A percentile compares a stretch with the other conserved stretches of the same genome.
Evolutionary conservation across 1,139 yeast species (phyloP).

Genomic region (Pichia sp.): DNA sequence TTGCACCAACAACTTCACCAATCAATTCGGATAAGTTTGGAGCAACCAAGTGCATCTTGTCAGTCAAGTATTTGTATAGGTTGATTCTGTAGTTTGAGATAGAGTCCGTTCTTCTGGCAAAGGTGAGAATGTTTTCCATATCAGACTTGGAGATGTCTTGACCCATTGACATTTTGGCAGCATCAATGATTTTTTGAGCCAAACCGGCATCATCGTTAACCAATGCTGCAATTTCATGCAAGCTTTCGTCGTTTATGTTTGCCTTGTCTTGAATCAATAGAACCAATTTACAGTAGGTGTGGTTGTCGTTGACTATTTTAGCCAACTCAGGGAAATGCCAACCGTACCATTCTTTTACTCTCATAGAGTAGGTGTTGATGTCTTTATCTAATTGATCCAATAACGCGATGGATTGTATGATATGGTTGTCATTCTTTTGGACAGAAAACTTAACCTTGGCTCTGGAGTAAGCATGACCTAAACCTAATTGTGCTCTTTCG

Average conservation of each 20-base stretch:
- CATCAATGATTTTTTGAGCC: slow-evolving; percentile 87
- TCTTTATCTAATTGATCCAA: slow-evolving; percentile 97
- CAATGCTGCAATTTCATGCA: slow-evolving; percentile 84
- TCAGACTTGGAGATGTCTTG: slow-evolving; percentile 94
- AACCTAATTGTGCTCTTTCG: slow-evolving; percentile 97
- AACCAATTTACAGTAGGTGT: slow-evolving; percentile 78
- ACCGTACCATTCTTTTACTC: slow-evolving; percentile 99
- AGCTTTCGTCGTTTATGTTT: slow-evolving; percentile 72
- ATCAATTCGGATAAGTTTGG: slow-evolving; percentile 95
- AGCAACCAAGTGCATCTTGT: slow-evolving; percentile 97
- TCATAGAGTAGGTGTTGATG: slow-evolving; percentile 95
- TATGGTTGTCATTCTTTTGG: slow-evolving; percentile 97
- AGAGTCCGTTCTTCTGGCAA: slow-evolving; percentile 92
- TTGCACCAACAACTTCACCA: slow-evolving; percentile 98
- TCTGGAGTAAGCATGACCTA: slow-evolving; percentile 98
- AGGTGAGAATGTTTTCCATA: slow-evolving; percentile 81
- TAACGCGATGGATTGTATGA: slow-evolving; percentile 96
- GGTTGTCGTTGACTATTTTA: slow-evolving; percentile 89
- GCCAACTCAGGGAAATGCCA: slow-evolving; percentile 99
- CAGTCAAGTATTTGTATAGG: slow-evolving; percentile 80
- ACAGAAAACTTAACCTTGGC: slow-evolving; percentile 98
- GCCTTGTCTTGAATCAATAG: slow-evolving; percentile 84
- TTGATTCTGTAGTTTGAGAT: slow-evolving; percentile 90
- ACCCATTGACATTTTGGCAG: slow-evolving; percentile 97
- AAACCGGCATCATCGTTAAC: slow-evolving; percentile 91